phyloP scores from a whole-genome alignment of 2,329 filamentous ascomycete genomes.

The Penicillium concentricum region DNA sequence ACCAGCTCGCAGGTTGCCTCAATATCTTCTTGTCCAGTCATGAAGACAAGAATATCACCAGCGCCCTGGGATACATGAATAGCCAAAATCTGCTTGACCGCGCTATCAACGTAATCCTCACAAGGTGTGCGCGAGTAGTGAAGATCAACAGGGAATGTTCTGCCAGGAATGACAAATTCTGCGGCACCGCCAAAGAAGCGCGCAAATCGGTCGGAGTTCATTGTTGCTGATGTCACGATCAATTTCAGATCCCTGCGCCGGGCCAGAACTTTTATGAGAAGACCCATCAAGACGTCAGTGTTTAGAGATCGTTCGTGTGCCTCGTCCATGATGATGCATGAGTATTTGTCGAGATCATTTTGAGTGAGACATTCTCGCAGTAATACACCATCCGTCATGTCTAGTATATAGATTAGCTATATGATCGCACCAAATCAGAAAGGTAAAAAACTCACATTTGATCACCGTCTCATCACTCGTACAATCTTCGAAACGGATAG shows the following conservation, averaged over 20 bases:
- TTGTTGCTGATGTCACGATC: conserved; percentile 96
- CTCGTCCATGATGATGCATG: conserved; percentile 99
- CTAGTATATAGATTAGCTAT: conserved; percentile 29
- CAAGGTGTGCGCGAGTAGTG: conserved; percentile 94
- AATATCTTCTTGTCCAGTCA: conserved; percentile 99
- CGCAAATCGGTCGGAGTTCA: conserved; percentile 96
- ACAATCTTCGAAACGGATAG: conserved; percentile 97
- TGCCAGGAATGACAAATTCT: conserved; percentile 92
- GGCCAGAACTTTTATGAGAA: conserved; percentile 95
- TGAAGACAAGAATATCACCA: conserved; percentile 96
- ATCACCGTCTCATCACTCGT: conserved; percentile 93
- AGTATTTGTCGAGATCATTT: conserved; percentile 90
- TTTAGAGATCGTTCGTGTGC: conserved; percentile 95
- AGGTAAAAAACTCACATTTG: conserved; percentile 60
- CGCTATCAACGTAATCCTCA: conserved; percentile 96
- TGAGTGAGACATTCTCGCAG: conserved; percentile 91
- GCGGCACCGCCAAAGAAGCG: conserved; percentile 95
- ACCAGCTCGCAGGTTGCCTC: conserved; percentile 94
- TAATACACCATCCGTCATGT: conserved; percentile 97
- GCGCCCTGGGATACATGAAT: conserved; percentile 93
- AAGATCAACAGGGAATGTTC: conserved; percentile 95
- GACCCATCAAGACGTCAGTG: conserved; percentile 93
- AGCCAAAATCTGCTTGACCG: conserved; percentile 90
- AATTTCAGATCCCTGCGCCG: conserved; percentile 87
- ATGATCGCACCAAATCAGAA: not conserved